phyloP scores from a whole-genome alignment of 2,329 filamentous ascomycete genomes.

The Raffaelea albimanens region DNA sequence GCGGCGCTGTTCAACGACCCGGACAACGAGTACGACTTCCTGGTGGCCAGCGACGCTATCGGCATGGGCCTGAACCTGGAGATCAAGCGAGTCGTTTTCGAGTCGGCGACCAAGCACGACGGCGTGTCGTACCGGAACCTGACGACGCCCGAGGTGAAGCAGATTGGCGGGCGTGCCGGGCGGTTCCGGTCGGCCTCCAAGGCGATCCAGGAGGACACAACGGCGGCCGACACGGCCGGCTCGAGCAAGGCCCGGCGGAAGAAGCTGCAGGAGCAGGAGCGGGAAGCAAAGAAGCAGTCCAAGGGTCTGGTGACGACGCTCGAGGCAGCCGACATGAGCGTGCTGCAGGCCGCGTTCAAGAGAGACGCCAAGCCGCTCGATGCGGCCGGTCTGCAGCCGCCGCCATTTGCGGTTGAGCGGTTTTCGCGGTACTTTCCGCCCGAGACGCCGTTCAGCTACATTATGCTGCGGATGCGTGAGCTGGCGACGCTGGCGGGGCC shows the following conservation, averaged over 20 bases:
- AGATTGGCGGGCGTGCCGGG: conserved; percentile 88
- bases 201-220: conserved; percentile 22
- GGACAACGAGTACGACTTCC: conserved; percentile 86
- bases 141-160: conserved; percentile 72
- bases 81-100: conserved; percentile 85
- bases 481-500: conserved; percentile 52
- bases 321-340: conserved; percentile 56
- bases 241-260: not conserved
- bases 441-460: conserved; percentile 71
- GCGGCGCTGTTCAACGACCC: conserved; percentile 91
- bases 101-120: conserved; percentile 65
- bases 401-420: conserved; percentile 58
- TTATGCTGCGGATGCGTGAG: conserved; percentile 66
- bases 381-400: conserved; percentile 66
- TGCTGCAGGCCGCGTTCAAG: conserved; percentile 54
- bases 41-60: conserved; percentile 72
- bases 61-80: conserved; percentile 95
- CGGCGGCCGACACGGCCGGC: conserved; percentile 1
- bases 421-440: conserved; percentile 78
- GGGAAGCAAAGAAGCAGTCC: conserved; percentile 20
- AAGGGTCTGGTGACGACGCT: conserved; percentile 70
- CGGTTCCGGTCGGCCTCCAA: conserved; percentile 68
- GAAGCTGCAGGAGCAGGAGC: not conserved
- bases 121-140: conserved; percentile 49
- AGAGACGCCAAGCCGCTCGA: conserved; percentile 55